Percentiles rank a stretch among this genome's conserved stretches.
Evolutionary conservation across 345 rosid genomes (phyloP).

Genomic region (Geranium rotundifolium): DNA sequence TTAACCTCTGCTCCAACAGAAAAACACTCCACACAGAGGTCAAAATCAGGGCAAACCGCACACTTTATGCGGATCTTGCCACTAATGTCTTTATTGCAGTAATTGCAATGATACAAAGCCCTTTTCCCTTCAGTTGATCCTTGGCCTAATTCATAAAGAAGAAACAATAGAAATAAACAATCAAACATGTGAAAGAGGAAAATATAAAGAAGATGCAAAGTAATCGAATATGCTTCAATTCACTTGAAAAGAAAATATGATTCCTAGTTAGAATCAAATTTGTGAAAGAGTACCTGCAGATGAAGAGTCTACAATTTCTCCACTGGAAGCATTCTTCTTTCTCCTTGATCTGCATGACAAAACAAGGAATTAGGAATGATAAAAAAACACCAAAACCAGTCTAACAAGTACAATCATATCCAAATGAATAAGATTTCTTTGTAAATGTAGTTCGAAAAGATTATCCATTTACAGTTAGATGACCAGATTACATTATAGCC

Average conservation of each 20-base stretch:
- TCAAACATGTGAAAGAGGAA: neutral
- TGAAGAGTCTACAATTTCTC: conserved; percentile 66
- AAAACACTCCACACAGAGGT: conserved; percentile 91
- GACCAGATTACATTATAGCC: too few relatives aligned
- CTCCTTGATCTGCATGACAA: conserved; percentile 64
- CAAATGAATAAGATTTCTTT: neutral
- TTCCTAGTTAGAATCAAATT: neutral
- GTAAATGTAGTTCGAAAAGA: neutral
- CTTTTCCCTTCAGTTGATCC: conserved; percentile 71
- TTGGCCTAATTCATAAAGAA: conserved; percentile 42
- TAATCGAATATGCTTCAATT: neutral
- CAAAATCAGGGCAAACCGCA: conserved; percentile 90
- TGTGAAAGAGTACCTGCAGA: conserved; percentile 36
- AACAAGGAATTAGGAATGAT: conserved; percentile 1
- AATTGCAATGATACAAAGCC: conserved; percentile 88
- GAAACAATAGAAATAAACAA: conserved; percentile 2
- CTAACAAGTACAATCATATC: neutral
- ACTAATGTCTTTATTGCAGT: conserved; percentile 89
- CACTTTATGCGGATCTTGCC: conserved; percentile 91
- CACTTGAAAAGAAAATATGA: neutral
- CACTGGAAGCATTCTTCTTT: conserved; percentile 66
- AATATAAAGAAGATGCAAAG: neutral
- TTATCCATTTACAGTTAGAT: too few relatives aligned
- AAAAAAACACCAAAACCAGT: neutral
- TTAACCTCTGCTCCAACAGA: conserved; percentile 86